phyloP scores from a whole-genome alignment of 495 filamentous ascomycete species.

The Trichoderma orchidacearum region DNA sequence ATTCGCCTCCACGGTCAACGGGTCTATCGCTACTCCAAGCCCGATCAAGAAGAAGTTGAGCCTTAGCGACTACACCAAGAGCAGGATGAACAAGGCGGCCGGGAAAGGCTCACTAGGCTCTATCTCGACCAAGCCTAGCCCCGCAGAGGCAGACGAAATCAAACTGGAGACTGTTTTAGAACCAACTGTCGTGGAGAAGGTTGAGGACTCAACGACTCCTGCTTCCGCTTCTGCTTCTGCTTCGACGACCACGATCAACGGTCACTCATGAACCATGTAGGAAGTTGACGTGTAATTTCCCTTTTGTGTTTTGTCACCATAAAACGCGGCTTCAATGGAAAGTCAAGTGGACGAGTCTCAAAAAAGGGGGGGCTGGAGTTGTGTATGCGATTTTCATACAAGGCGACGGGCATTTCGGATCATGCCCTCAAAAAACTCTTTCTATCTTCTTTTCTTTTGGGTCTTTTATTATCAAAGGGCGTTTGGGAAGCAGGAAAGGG shows the following conservation, averaged over 20 bases:
- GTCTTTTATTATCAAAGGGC: not conserved
- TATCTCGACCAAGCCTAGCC: slow-evolving; percentile 15
- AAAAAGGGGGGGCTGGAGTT: not conserved
- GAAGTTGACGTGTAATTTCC: not conserved
- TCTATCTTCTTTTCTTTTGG: not conserved
- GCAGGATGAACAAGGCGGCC: slow-evolving; percentile 32
- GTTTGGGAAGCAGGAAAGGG: not conserved
- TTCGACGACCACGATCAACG: not conserved
- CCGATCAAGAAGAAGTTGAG: slow-evolving; percentile 61
- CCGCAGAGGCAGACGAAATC: slow-evolving; percentile 21
- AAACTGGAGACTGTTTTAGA: slow-evolving; percentile 24
- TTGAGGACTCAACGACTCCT: not conserved
- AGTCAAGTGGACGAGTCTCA: not conserved
- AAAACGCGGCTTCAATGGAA: not conserved
- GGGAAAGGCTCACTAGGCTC: slow-evolving; percentile 14
- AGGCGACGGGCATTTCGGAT: not conserved
- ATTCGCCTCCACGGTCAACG: slow-evolving; percentile 30
- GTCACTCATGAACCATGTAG: not conserved
- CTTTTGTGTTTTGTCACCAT: not conserved
- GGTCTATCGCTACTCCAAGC: slow-evolving; percentile 34
- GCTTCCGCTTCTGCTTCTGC: too few relatives aligned
- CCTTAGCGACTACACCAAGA: slow-evolving; percentile 56
- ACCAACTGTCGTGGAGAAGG: slow-evolving; percentile 18
- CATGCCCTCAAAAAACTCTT: not conserved
- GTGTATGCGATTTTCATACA: not conserved